These are phyloP conservation scores for Suhomyces chickasaworum DNA, from an alignment of 1,139 yeast genomes.

Conservation along the genomic window DNA sequence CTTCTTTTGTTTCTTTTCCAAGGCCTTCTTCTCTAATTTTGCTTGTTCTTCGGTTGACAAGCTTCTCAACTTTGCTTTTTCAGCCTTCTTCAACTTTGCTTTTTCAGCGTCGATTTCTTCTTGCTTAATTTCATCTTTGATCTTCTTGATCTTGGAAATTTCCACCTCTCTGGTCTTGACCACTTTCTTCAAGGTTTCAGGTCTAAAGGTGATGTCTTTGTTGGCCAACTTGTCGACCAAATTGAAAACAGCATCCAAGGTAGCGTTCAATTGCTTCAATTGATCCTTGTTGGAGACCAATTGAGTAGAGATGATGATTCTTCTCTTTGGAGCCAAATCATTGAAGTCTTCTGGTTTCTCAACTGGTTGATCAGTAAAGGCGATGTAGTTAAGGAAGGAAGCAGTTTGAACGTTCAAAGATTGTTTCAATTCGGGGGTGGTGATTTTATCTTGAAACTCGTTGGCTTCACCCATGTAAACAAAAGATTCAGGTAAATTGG, in stretches of 20 bases:
- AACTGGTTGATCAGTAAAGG: slow-evolving; percentile 80
- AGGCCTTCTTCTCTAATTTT: slow-evolving; percentile 68
- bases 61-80: slow-evolving; percentile 55
- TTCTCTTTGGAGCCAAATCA: slow-evolving; percentile 58
- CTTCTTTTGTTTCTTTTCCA: slow-evolving; percentile 46
- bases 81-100: slow-evolving; percentile 67
- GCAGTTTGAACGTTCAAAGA: slow-evolving; percentile 56
- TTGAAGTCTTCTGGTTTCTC: slow-evolving; percentile 61
- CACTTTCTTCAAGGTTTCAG: slow-evolving; percentile 77
- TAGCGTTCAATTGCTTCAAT: slow-evolving; percentile 45
- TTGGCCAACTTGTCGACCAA: slow-evolving; percentile 55
- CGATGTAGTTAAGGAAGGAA: slow-evolving; percentile 60
- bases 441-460: slow-evolving; percentile 72
- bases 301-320: slow-evolving; percentile 53
- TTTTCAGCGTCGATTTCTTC: slow-evolving; percentile 71
- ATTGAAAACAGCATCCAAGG: slow-evolving; percentile 54
- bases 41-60: slow-evolving; percentile 73
- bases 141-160: slow-evolving; percentile 57
- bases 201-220: slow-evolving; percentile 49
- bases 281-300: slow-evolving; percentile 50
- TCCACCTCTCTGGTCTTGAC: slow-evolving; percentile 75
- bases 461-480: slow-evolving; percentile 89
- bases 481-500: slow-evolving; percentile 67
- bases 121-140: slow-evolving; percentile 59
- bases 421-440: slow-evolving; percentile 51